phyloP scores from a whole-genome alignment of 306 rosid species.

The Vigna nakashimae region DNA sequence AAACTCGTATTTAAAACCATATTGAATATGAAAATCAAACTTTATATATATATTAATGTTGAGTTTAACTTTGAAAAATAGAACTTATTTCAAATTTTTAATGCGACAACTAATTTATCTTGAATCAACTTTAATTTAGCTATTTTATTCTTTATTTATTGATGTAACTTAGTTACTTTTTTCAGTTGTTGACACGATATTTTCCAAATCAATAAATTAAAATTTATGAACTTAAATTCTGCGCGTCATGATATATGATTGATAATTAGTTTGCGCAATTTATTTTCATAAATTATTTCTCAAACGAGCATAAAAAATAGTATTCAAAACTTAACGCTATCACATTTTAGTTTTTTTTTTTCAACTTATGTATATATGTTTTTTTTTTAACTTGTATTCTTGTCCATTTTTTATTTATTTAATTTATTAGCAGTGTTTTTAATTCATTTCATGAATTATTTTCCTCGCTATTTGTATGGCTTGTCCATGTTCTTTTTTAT shows the following conservation, averaged over 20 bases:
- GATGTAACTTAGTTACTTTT: no score
- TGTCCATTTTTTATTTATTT: no score
- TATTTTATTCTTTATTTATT: no score
- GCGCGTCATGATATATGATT: neutral
- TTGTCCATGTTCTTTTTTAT: no score
- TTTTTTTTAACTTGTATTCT: no score
- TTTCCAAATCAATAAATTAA: neutral
- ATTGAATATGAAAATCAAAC: neutral
- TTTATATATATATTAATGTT: neutral
- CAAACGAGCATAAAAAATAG: no score
- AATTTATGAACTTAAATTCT: neutral
- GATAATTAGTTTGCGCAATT: neutral
- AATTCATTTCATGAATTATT: no score
- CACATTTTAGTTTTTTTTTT: neutral
- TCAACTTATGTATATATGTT: no score
- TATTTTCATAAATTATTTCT: neutral
- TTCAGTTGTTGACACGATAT: neutral
- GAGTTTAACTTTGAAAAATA: neutral
- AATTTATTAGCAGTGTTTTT: no score
- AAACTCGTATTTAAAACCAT: neutral
- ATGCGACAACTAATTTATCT: neutral
- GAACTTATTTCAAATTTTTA: neutral
- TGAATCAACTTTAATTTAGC: neutral
- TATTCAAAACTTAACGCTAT: neutral
- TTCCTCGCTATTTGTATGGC: no score